Evolutionary conservation across 1,284 basidiomycete genomes (phyloP).

Genomic region (Flammula alnicola): DNA sequence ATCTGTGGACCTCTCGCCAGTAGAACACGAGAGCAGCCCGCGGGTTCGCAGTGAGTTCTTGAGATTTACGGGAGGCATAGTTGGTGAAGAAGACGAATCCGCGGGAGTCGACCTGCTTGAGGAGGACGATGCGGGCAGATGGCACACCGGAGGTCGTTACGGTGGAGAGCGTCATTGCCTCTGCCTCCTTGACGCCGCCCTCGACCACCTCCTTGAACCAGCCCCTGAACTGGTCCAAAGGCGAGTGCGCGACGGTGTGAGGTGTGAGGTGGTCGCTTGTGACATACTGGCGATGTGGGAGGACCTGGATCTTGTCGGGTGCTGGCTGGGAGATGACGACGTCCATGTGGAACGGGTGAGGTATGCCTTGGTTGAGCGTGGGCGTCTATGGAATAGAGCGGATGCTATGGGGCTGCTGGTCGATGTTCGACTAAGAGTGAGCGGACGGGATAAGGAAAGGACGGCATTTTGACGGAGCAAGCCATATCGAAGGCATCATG

Average conservation of each 20-base stretch:
- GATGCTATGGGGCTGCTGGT: too few species aligned
- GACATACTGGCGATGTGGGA: constrained; percentile 78
- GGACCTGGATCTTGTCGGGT: constrained; percentile 64
- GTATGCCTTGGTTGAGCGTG: not conserved
- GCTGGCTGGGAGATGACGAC: constrained; percentile 39
- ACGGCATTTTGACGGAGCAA: too few species aligned
- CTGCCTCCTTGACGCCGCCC: constrained; percentile 77
- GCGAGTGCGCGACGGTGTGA: constrained; percentile 60
- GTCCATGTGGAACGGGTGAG: constrained; percentile 35
- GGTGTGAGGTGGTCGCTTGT: constrained; percentile 67
- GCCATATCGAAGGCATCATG: too few species aligned
- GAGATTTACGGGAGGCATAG: constrained; percentile 91
- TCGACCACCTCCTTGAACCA: constrained; percentile 81
- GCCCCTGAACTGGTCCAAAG: constrained; percentile 80
- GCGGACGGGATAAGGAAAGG: not conserved
- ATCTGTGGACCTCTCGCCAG: constrained; percentile 86
- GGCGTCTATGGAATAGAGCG: too few species aligned
- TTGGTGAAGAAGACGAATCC: constrained; percentile 98
- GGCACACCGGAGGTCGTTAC: constrained; percentile 76
- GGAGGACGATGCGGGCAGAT: constrained; percentile 87
- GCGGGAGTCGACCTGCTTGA: constrained; percentile 84
- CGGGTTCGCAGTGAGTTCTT: constrained; percentile 79
- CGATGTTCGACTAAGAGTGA: too few species aligned
- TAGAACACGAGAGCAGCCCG: constrained; percentile 87
- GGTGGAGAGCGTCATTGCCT: constrained; percentile 88